Base-by-base conservation (phyloP, 805 yeast genomes). In the Zygoascus tannicola region DNA sequence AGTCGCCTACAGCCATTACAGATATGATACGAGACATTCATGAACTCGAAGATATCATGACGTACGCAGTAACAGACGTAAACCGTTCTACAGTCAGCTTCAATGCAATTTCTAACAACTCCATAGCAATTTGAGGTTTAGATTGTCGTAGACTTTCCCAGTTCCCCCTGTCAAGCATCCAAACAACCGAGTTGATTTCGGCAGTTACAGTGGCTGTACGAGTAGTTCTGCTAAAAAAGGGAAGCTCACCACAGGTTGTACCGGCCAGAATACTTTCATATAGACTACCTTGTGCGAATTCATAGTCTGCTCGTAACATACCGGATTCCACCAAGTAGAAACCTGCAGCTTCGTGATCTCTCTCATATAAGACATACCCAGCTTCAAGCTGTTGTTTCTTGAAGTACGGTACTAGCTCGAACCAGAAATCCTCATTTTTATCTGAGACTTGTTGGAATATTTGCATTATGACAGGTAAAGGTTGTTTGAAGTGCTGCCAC, bases 61-160 rank as follows among this genome's bases (percentile, higher is more conserved):
- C 73, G 57, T 83, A 85, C 2, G 92, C 85, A 2, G 90, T 74
- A 51, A 86, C 67, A 22, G 84, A 75, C 48, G 79, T 85, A 53
- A 81, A 81, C 50, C 95, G 67, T 54, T 77, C 86, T 45, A 80
- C 78, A 30, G 78, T 69, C 42, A 87, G 63, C 38, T 76, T 73
- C 49, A 81, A 65, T 23, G 80, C 75, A 26, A 86, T 74, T 37
- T 69, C 65, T 39, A 78, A 59, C 34, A 87, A 62, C 56, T 87
- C 95, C 34, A 75, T 72, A 51, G 75, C 82, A 7, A 83, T 58
- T 26, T 67, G 73, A 12, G 61, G 55, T 23, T 46, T 38, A 21
- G 47, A 8, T 21, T 32, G 50, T 53, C 69, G 64, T 54, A 86
- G 58, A 38, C 63, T 66, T 2, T 62, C 58, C 48, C 84, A 61